These are phyloP conservation scores for Podosphaera xanthii DNA, from an alignment of 2,329 filamentous ascomycete species.

Conservation along the genomic window DNA sequence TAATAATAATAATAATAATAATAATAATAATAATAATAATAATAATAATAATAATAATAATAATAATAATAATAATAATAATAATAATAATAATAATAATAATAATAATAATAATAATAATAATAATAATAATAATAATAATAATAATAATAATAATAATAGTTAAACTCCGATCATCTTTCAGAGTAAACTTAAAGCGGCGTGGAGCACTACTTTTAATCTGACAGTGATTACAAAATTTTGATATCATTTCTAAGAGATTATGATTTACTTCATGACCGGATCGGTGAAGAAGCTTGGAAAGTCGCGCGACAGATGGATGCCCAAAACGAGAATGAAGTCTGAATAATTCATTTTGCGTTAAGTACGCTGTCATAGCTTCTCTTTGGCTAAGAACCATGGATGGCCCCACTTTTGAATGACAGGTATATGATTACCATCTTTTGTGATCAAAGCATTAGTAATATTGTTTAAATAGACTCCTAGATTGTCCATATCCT, in stretches of 20 bases:
- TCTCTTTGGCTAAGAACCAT: not conserved
- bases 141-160: too few species aligned
- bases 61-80: too few species aligned
- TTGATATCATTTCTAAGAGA: not conserved
- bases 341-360: not conserved
- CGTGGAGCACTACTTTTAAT: not conserved
- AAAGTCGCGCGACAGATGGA: not conserved
- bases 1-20: too few species aligned
- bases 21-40: too few species aligned
- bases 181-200: constrained; percentile 1
- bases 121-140: too few species aligned
- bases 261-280: not conserved
- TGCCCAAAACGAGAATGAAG: constrained; percentile 1
- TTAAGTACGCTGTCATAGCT: not conserved
- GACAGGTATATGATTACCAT: not conserved
- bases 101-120: too few species aligned
- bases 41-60: too few species aligned
- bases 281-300: not conserved
- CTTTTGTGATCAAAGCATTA: not conserved
- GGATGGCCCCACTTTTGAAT: not conserved
- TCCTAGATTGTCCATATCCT: constrained; percentile 1
- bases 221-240: not conserved
- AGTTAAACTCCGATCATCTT: constrained; percentile 1
- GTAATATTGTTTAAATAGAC: not conserved
- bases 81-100: too few species aligned